Percentiles rank a stretch among this genome's conserved stretches.
Evolutionary conservation across 306 rosid genomes (phyloP).

Genomic region (Purshia tridentata): DNA sequence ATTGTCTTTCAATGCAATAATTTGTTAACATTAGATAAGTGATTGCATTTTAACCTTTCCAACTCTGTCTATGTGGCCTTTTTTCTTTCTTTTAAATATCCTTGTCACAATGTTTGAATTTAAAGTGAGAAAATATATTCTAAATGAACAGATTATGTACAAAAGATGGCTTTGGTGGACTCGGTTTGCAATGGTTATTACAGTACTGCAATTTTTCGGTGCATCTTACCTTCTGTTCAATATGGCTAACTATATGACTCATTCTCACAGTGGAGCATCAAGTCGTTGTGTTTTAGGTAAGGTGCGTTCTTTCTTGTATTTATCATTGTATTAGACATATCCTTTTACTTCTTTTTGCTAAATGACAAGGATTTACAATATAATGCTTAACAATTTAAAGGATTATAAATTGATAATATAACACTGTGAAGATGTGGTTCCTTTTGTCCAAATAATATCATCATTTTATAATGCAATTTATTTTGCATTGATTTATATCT

Average conservation of each 20-base stretch:
- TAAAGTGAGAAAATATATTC: not conserved
- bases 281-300: slow-evolving; percentile 58
- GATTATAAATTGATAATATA: not conserved
- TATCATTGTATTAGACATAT: not conserved
- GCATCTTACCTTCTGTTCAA: slow-evolving; percentile 55
- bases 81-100: not conserved
- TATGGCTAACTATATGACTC: slow-evolving; percentile 33
- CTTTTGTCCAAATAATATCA: not conserved
- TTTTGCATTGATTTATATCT: not conserved
- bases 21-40: not conserved
- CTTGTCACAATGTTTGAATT: slow-evolving; percentile 18
- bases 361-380: not conserved
- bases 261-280: slow-evolving; percentile 23
- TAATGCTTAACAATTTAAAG: not conserved
- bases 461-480: not conserved
- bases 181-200: slow-evolving; percentile 45
- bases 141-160: slow-evolving; percentile 50
- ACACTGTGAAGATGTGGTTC: not conserved
- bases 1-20: not conserved
- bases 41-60: not conserved
- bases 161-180: slow-evolving; percentile 84
- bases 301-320: slow-evolving; percentile 15
- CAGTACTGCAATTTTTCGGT: slow-evolving; percentile 50
- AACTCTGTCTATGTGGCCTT: not conserved
- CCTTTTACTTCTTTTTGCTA: not conserved